Base-by-base conservation (phyloP, 75 land plant species). In the Ceratopteris richardii region DNA sequence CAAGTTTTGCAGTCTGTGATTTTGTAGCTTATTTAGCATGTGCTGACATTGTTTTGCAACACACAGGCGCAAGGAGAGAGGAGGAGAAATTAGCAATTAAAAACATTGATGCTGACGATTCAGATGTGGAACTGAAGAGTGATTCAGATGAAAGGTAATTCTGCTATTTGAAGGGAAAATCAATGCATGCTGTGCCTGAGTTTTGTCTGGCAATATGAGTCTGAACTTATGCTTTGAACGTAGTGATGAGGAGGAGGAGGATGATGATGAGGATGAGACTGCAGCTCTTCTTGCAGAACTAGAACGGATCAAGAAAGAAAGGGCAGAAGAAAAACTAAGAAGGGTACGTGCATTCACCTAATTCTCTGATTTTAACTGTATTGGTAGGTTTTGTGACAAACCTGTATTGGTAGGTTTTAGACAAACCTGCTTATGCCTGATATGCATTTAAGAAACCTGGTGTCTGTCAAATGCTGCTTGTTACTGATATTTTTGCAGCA, bases 21-120 rank as follows among this genome's bases (percentile, higher is more conserved):
- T 10, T 5, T 10, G 18, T 48, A n/a, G n/a, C n/a, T n/a, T n/a
- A n/a, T n/a, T 9, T 40, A 40, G 42, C 42, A 40, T 9, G 42
- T 40, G 42, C 9, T 14, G 14, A 40, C 14, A 40, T 40, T 14
- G 9, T 40, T 40, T 9, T 40, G 42, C 14, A 14, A 9, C 42
- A 9, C 68, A 40, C 67, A 88, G 94, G 89, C 33, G 6, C 58
- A 54, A 88, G 72, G 66, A 80, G 82, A 59, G 95, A 88, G 17
- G 98, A 88, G 39, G 98, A 88, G 27, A 80, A 79, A 41, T 60
- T 78, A 27, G 67, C 78, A 62, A 75, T 81, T 2, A 79, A 84
- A 0, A 86, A 51, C 40, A 44, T 86, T 43, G 98, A 94, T 75
- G 98, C 98, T 52, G 98, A 94, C 69, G 98, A 94, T 69, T 86